Evolutionary conservation across 352 stramenopile genomes (phyloP).

Genomic region (Elongisporangium anandrum): DNA sequence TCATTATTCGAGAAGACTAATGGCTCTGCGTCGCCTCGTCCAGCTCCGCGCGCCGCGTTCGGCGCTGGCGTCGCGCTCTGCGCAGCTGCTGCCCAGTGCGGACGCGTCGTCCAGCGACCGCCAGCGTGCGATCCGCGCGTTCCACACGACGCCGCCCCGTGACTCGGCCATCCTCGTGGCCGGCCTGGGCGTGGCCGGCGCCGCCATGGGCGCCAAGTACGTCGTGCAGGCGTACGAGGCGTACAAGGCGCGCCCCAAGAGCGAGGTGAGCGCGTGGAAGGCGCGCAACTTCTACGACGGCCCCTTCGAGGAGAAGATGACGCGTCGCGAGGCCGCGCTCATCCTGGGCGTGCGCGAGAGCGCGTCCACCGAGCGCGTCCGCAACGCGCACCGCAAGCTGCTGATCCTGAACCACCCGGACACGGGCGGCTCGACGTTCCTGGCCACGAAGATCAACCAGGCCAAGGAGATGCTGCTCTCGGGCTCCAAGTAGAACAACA

Average conservation of each 20-base stretch:
- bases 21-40: background rate
- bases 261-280: slow-evolving; percentile 61
- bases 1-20: background rate
- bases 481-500: slow-evolving; percentile 42
- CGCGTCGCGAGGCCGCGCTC: slow-evolving; percentile 95
- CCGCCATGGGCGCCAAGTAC: slow-evolving; percentile 77
- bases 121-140: slow-evolving; percentile 24
- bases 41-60: background rate
- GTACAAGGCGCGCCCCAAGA: slow-evolving; percentile 75
- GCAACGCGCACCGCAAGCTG: slow-evolving; percentile 97
- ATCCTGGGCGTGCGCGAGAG: slow-evolving; percentile 98
- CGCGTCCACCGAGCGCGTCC: slow-evolving; percentile 93
- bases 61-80: background rate
- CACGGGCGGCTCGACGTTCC: slow-evolving; percentile 97
- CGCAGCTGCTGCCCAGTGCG: background rate
- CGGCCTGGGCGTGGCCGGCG: slow-evolving; percentile 61
- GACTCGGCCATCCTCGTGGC: slow-evolving; percentile 59
- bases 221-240: slow-evolving; percentile 65
- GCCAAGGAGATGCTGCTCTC: slow-evolving; percentile 96
- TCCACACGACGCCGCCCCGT: slow-evolving; percentile 64
- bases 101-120: background rate
- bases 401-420: slow-evolving; percentile 99
- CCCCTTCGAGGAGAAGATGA: slow-evolving; percentile 99
- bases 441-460: slow-evolving; percentile 99
- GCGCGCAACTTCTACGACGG: slow-evolving; percentile 93